These are phyloP conservation scores for Tricholoma hemisulphureum DNA, from an alignment of 768 basidiomycete genomes.

Conservation along the genomic window DNA sequence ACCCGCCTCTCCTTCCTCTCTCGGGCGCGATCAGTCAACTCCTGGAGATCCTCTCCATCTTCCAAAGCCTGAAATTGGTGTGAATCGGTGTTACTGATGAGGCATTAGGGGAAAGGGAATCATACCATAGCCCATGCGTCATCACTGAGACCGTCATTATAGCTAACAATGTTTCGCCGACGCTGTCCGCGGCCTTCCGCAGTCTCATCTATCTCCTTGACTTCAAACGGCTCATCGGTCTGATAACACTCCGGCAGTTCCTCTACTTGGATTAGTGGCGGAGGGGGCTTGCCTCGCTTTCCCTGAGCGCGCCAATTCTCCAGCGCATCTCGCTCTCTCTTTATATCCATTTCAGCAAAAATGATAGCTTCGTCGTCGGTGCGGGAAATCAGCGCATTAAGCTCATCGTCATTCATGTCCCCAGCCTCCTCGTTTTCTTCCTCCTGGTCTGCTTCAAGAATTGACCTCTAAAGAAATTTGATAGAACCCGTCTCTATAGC, in stretches of 20 bases:
- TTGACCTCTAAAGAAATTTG: constrained; percentile 60
- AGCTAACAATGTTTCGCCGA: constrained; percentile 79
- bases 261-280: constrained; percentile 75
- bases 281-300: constrained; percentile 74
- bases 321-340: constrained; percentile 67
- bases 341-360: constrained; percentile 81
- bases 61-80: constrained; percentile 57
- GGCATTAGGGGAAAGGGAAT: constrained; percentile 11
- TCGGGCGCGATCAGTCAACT: constrained; percentile 62
- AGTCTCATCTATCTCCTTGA: constrained; percentile 56
- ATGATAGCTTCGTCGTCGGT: constrained; percentile 71
- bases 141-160: constrained; percentile 91
- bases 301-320: constrained; percentile 72
- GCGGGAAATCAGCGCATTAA: constrained; percentile 90
- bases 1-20: constrained; percentile 65
- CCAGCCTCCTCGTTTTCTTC: constrained; percentile 88
- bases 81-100: constrained; percentile 3
- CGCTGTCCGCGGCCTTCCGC: constrained; percentile 85
- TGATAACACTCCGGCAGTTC: constrained; percentile 94
- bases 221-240: constrained; percentile 76
- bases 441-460: constrained; percentile 87
- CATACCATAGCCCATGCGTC: constrained; percentile 88
- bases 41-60: constrained; percentile 78
- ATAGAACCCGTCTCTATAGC: constrained; percentile 10
- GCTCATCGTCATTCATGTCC: constrained; percentile 91